Conservation (phyloP, 1,139 yeast genomes). For the Citeromyces siamensis region DNA sequence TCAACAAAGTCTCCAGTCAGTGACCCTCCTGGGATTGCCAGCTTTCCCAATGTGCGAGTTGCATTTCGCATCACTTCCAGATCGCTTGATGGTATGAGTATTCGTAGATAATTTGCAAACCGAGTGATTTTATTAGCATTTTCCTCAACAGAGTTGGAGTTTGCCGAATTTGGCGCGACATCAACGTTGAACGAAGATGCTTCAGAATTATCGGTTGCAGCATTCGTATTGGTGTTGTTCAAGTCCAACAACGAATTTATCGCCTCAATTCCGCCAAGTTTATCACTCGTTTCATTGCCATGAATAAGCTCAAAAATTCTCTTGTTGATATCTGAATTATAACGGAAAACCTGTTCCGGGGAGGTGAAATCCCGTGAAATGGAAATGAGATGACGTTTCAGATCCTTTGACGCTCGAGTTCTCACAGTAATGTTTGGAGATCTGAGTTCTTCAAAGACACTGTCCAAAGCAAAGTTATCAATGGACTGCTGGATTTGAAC, state of each 20-base stretch:
- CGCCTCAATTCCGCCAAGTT: constrained; percentile 86
- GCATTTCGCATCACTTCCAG: constrained; percentile 79
- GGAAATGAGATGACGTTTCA: constrained; percentile 53
- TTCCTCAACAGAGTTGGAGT: constrained; percentile 31
- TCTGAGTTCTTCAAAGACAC: constrained; percentile 39
- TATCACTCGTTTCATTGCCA: constrained; percentile 57
- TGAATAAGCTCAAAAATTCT: constrained; percentile 78
- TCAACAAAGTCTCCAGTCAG: constrained; percentile 89
- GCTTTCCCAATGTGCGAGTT: constrained; percentile 72
- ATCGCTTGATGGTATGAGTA: constrained; percentile 73
- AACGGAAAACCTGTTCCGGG: constrained; percentile 67
- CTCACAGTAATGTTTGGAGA: constrained; percentile 29
- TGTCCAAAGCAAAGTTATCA: constrained; percentile 26
- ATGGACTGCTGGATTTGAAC: constrained; percentile 4
- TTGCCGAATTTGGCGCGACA: constrained; percentile 27
- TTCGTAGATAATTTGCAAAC: constrained; percentile 76
- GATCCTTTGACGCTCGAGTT: constrained; percentile 47
- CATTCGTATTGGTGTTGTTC: constrained; percentile 10
- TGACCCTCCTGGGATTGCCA: constrained; percentile 84
- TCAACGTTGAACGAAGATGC: constrained; percentile 11
- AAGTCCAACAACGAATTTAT: constrained; percentile 69
- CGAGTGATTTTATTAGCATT: constrained; percentile 84
- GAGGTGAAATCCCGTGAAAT: constrained; percentile 62
- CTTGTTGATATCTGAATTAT: constrained; percentile 79
- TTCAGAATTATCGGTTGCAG: constrained; percentile 9